phyloP scores from a whole-genome alignment of 139 green algal genomes.

The Gonium pectorale region DNA sequence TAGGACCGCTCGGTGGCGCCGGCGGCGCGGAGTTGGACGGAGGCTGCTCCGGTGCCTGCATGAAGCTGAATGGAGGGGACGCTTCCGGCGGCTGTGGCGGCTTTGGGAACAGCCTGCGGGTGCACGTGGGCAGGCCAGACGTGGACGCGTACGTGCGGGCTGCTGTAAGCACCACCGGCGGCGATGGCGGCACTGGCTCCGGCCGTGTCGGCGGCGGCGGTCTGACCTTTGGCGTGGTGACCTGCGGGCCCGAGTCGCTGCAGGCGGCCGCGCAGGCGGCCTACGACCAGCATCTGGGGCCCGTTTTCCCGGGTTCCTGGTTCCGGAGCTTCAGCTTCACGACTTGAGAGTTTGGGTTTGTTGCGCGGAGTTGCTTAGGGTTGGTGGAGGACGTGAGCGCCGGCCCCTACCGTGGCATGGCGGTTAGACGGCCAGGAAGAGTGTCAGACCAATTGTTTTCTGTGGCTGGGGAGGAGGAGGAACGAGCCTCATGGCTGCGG shows the following conservation, averaged over 20 bases:
- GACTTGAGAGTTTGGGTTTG: not conserved
- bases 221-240: conserved; percentile 19
- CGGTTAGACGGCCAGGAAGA: no score
- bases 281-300: not conserved
- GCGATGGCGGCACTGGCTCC: not conserved
- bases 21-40: no score
- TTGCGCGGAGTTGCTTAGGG: no score
- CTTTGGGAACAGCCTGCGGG: not conserved
- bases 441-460: no score
- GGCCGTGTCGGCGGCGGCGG: not conserved
- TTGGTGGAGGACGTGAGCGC: no score
- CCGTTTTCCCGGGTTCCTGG: not conserved
- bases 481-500: no score
- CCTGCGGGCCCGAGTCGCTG: conserved; percentile 30
- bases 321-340: conserved; percentile 45
- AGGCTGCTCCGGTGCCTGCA: no score
- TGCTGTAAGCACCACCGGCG: not conserved
- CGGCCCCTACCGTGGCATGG: no score
- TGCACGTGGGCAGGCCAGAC: conserved; percentile 7
- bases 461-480: no score
- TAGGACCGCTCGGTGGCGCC: no score
- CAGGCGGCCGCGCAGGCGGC: not conserved
- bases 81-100: no score
- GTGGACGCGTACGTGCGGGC: not conserved
- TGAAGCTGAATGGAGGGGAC: no score